Evolutionary conservation across 2,329 filamentous ascomycete genomes (phyloP), one percentile per base, ranked within the genome.

Genomic region (Emericellopsis cladophorae): DNA sequence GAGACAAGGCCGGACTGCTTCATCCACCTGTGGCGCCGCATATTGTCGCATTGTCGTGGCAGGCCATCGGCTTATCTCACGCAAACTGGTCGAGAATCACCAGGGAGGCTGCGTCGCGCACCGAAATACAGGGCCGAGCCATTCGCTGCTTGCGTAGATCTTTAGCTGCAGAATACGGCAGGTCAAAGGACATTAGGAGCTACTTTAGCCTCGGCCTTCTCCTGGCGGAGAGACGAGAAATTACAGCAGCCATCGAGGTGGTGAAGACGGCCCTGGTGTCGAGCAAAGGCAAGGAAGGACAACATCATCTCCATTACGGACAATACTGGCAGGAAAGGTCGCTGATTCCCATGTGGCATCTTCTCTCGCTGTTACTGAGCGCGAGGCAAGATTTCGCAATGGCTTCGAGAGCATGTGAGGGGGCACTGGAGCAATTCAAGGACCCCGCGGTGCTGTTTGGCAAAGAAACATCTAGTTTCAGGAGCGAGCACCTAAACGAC

Each of bases 11-110:
- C 18, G 52, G 64, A 8, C 10, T 36, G 33, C 57, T 51, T 45
- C 67, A 64, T 35, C 56, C 62, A 1, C 48, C 49, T 8, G 67
- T 90, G 4, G 66, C 78, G 24, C 71, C 76, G 5, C 66, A 68
- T 21, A 70, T 79, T 11, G 62, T 90, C 42, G 81, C 82, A 3
- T 61, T 79, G 44, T 76, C 84, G 21, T 93, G 90, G 72, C 79
- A 88, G 51, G 84, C 86, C 7, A 81, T 96, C 46, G 92, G 90
- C 1, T 70, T 94, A 41, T 82, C 84, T 12, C 80, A 92, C 49
- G 86, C 89, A 2, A 81, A 90, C 46, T 95, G 87, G 87, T 86
- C 89, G 36, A 76, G 81, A 40, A 71, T 81, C 53, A 95, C 89
- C 0, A 84, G 79, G 44, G 81, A 95, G 47, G 81, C 79, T 21